Evolutionary conservation across 768 basidiomycete species (phyloP).

Genomic region (Lactifluus hygrophoroides): DNA sequence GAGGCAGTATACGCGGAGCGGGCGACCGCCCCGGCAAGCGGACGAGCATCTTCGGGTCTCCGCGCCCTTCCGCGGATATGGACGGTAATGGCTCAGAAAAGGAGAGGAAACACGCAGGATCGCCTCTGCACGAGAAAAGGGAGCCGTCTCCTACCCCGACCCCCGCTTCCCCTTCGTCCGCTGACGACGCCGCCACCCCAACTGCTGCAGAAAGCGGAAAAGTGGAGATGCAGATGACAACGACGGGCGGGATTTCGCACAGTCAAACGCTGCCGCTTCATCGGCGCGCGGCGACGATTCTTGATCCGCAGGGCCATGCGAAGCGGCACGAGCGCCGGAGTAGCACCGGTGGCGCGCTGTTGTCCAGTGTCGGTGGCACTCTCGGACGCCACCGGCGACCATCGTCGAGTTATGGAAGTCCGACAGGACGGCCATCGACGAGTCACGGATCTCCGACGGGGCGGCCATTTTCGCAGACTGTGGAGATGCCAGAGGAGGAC

Average conservation of each 20-base stretch:
- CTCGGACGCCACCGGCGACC: slow-evolving; percentile 63
- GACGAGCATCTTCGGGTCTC: slow-evolving; percentile 13
- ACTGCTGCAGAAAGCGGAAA: not conserved
- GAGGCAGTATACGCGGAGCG: slow-evolving; percentile 14
- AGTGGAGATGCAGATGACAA: slow-evolving; percentile 12
- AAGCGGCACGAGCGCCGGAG: slow-evolving; percentile 66
- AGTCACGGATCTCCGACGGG: slow-evolving; percentile 26
- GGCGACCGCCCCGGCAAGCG: slow-evolving; percentile 20
- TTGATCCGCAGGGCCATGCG: slow-evolving; percentile 59
- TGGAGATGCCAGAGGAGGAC: slow-evolving; percentile 35
- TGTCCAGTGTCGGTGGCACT: slow-evolving; percentile 41
- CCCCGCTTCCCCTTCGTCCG: not conserved
- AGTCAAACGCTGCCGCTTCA: slow-evolving; percentile 54
- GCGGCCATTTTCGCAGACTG: slow-evolving; percentile 42
- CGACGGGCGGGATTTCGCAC: slow-evolving; percentile 27
- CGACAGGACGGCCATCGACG: slow-evolving; percentile 21
- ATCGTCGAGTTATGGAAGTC: slow-evolving; percentile 50
- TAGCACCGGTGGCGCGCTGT: slow-evolving; percentile 60
- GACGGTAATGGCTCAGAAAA: slow-evolving; percentile 7
- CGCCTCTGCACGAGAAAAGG: slow-evolving; percentile 19
- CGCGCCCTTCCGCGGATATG: slow-evolving; percentile 12
- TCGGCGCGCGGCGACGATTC: slow-evolving; percentile 67
- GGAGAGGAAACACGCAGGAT: slow-evolving; percentile 26
- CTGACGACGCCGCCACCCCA: not conserved
- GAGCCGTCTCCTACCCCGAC: not conserved